Evolutionary conservation across 371 early-diverging fungal species (phyloP).

Genomic region (Chytridium lagenaria): DNA sequence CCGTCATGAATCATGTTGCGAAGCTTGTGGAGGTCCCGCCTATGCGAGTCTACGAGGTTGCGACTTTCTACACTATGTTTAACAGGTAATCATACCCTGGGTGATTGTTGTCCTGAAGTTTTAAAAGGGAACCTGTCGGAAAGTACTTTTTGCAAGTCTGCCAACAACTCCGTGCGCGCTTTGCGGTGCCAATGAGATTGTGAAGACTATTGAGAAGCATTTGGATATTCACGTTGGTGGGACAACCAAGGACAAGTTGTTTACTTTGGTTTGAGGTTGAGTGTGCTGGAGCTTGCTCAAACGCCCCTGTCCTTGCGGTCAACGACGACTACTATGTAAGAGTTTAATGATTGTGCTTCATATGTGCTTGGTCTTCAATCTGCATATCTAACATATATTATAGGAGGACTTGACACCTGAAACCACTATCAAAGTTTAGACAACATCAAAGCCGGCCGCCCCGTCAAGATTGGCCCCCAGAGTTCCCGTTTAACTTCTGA

Average conservation of each 20-base stretch:
- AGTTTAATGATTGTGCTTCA: constrained; percentile 6
- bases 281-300: constrained; percentile 99
- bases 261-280: constrained; percentile 98
- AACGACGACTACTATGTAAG: constrained; percentile 96
- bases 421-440: constrained; percentile 86
- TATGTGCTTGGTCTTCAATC: no score
- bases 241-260: constrained; percentile 92
- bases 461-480: constrained; percentile 86
- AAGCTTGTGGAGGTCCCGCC: constrained; percentile 93
- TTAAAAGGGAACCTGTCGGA: constrained; percentile 87
- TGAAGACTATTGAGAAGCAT: constrained; percentile 84
- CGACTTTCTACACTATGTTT: constrained; percentile 99
- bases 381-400: not conserved
- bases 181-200: constrained; percentile 89
- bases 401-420: constrained; percentile 97
- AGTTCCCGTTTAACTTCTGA: constrained; percentile 88
- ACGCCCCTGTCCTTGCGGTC: constrained; percentile 96
- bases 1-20: constrained; percentile 97
- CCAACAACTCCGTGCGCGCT: constrained; percentile 97
- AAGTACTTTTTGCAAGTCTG: constrained; percentile 98
- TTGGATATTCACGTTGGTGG: constrained; percentile 92
- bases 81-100: constrained; percentile 69
- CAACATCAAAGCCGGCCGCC: constrained; percentile 78
- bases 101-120: constrained; percentile 8
- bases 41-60: constrained; percentile 99